phyloP scores from a whole-genome alignment of 2,329 filamentous ascomycete genomes.

The Phaeosphaeriaceae sp. region DNA sequence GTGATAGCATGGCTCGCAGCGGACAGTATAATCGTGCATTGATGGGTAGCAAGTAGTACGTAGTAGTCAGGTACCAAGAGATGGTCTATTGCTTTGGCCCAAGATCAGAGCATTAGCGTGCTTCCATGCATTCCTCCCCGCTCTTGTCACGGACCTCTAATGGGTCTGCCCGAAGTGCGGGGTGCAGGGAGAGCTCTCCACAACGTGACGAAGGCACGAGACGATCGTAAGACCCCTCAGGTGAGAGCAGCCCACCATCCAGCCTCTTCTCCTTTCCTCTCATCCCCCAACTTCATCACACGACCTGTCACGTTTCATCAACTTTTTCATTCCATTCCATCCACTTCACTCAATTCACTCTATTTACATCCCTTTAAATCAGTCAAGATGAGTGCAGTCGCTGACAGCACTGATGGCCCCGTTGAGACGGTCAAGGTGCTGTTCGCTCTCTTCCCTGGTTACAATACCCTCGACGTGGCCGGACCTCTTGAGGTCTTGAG shows the following conservation, averaged over 20 bases:
- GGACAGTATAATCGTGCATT: too few relatives aligned
- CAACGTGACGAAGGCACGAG: conserved; percentile 32
- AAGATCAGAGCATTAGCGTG: conserved; percentile 14
- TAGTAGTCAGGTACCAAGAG: too few relatives aligned
- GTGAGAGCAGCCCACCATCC: conserved; percentile 10
- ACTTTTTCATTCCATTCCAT: conserved; percentile 22
- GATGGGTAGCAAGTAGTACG: too few relatives aligned
- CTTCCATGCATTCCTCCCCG: conserved; percentile 15
- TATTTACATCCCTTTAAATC: conserved; percentile 23
- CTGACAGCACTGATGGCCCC: conserved; percentile 45
- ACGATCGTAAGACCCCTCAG: conserved; percentile 23
- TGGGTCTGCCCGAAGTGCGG: conserved; percentile 6
- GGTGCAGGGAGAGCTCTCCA: conserved; percentile 23
- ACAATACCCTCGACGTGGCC: conserved; percentile 64
- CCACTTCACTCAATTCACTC: conserved; percentile 12
- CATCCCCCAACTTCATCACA: conserved; percentile 20
- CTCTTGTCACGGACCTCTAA: not conserved
- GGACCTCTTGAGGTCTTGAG: conserved; percentile 65
- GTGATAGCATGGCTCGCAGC: too few relatives aligned
- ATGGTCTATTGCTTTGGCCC: conserved; percentile 6
- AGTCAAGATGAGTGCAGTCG: conserved; percentile 50
- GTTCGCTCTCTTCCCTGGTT: conserved; percentile 62
- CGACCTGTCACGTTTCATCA: conserved; percentile 23
- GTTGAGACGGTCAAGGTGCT: conserved; percentile 69
- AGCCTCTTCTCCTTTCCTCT: conserved; percentile 7